Base-by-base conservation (phyloP, 257 asterid species). In the Fraxinus americana region DNA sequence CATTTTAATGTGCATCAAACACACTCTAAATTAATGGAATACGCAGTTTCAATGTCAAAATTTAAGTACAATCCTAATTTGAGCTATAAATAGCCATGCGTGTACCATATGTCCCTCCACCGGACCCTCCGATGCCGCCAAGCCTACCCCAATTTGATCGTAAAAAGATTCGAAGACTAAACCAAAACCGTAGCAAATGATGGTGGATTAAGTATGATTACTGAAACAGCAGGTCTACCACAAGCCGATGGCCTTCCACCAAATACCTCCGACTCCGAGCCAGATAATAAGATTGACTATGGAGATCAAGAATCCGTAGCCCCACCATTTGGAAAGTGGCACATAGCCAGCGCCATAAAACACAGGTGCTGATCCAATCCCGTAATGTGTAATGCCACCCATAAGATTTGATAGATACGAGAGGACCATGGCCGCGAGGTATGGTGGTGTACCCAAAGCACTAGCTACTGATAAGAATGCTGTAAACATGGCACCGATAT, bases 401-500 rank as follows among this genome's bases (percentile, higher is more conserved):
- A 94, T 94, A 23, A 92, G 90, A 84, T 94, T 94, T 61, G 98
- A 93, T 68, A 93, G 87, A 85, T 93, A 89, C 12, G 97, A 75
- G 43, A 95, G 92, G 17, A 95, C 99, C 67, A 86, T 4, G 0
- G 99, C 99, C 13, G 87, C 96, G 1, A 95, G 90, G 80, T 88
- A 95, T 0, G 98, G 90, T 36, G 99, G 99, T 48, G 99, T 88
- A 6, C 98, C 99, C 75, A 95, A 78, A 27, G 99, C 99, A 72
- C 90, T 90, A 12, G 99, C 94, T 10, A 95, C 97, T 0, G 99
- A 95, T 59, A 95, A 80, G 89, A 95, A 95, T 29, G 99, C 97
- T 1, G 99, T 93, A 73, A 95, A 95, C 99, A 95, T 95, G 77
- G 99, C 99, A 8, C 99, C 99, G 0, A 95, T 95, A 48, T 95